Evolutionary conservation across 2,329 filamentous ascomycete genomes (phyloP).

Genomic region (Pseudogymnoascus pannorum): DNA sequence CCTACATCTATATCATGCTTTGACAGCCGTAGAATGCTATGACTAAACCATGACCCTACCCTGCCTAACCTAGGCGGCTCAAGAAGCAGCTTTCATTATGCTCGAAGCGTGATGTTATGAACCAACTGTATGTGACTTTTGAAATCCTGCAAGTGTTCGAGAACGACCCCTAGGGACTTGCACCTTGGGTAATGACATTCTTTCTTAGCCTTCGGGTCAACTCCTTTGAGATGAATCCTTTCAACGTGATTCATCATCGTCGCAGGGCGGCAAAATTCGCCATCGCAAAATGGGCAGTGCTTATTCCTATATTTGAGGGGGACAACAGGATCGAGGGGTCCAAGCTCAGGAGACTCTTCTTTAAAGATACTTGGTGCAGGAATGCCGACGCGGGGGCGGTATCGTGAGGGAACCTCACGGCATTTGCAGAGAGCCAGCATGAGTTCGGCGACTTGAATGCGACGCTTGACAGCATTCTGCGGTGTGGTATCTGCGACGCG

Average conservation of each 20-base stretch:
- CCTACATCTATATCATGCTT: no score
- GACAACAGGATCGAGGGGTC: slow-evolving; percentile 10
- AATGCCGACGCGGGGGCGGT: background rate
- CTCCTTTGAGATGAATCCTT: slow-evolving; percentile 14
- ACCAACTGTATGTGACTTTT: slow-evolving; percentile 19
- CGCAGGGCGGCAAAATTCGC: slow-evolving; percentile 14
- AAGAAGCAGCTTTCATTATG: background rate
- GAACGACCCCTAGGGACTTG: slow-evolving; percentile 16
- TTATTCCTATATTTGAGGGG: slow-evolving; percentile 13
- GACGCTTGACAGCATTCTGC: slow-evolving; percentile 14
- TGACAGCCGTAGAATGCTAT: no score
- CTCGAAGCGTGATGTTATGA: slow-evolving; percentile 17
- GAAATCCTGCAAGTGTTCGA: slow-evolving; percentile 22
- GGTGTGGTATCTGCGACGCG: slow-evolving; percentile 10
- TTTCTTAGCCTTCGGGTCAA: slow-evolving; percentile 3
- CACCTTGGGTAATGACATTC: slow-evolving; percentile 10
- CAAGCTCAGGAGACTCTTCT: slow-evolving; percentile 10
- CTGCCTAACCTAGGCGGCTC: background rate
- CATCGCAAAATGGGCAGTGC: slow-evolving; percentile 16
- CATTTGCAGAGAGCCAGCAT: slow-evolving; percentile 11
- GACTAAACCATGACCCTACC: background rate
- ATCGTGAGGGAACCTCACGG: slow-evolving; percentile 9
- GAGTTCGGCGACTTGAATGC: slow-evolving; percentile 13
- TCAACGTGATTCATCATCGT: slow-evolving; percentile 20
- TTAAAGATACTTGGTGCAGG: background rate